phyloP scores from a whole-genome alignment of 2,329 filamentous ascomycete genomes.

The Aureobasidium subglaciale region DNA sequence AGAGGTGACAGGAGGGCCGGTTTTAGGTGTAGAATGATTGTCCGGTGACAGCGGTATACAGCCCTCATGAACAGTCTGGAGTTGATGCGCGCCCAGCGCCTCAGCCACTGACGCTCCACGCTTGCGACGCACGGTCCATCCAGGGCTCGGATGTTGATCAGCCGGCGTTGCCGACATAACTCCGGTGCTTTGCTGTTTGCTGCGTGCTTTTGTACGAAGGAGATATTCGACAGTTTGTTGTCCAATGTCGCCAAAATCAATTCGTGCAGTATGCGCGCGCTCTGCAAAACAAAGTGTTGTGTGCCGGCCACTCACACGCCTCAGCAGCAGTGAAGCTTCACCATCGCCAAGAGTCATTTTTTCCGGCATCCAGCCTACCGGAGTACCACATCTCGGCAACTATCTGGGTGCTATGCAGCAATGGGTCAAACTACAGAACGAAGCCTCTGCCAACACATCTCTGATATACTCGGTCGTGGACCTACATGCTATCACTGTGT shows the following conservation, averaged over 20 bases:
- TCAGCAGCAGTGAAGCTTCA: background rate
- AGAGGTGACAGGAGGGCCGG: background rate
- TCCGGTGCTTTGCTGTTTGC: too few relatives aligned
- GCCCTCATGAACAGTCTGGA: background rate
- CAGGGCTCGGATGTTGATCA: background rate
- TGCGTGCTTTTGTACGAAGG: too few relatives aligned
- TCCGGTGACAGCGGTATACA: conserved; percentile 7
- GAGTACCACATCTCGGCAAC: conserved; percentile 88
- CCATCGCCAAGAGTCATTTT: conserved; percentile 56
- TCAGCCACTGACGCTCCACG: conserved; percentile 1
- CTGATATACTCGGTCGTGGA: conserved; percentile 86
- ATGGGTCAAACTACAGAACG: conserved; percentile 76
- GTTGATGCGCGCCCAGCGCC: background rate
- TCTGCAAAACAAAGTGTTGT: background rate
- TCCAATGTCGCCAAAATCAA: background rate
- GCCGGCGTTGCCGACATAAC: background rate
- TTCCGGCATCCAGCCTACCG: conserved; percentile 95
- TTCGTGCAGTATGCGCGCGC: background rate
- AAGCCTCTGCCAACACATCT: conserved; percentile 48
- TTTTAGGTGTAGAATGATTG: background rate
- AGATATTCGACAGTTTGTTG: too few relatives aligned
- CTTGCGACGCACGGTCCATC: background rate
- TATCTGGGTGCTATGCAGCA: conserved; percentile 82
- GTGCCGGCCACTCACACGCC: background rate
- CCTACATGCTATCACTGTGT: conserved; percentile 82